Conservation (phyloP, 768 basidiomycete genomes). For the Auriscalpium vulgare region DNA sequence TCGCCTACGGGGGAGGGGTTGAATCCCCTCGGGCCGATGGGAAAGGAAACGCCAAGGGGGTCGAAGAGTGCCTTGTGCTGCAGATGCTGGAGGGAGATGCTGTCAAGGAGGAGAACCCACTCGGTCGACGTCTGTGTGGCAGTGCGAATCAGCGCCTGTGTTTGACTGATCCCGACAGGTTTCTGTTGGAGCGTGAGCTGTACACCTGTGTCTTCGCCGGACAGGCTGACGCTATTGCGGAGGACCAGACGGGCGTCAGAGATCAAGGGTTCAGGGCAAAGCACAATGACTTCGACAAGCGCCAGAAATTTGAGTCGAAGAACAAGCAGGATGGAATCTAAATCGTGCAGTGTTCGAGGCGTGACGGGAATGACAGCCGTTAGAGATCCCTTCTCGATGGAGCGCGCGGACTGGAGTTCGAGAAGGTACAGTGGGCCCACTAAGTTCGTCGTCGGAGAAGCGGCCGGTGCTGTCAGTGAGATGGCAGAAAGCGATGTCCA, state of each 20-base stretch:
- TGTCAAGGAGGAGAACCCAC: slow-evolving; percentile 10
- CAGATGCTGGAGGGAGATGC: slow-evolving; percentile 4
- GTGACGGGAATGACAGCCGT: slow-evolving; percentile 6
- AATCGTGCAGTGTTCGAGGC: background rate
- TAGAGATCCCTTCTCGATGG: slow-evolving; percentile 1
- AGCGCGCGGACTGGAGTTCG: slow-evolving; percentile 8
- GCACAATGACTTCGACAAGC: slow-evolving; percentile 6
- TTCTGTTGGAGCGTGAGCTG: slow-evolving; percentile 7
- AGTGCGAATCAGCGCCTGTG: slow-evolving; percentile 1
- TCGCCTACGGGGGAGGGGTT: background rate
- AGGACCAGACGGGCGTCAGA: slow-evolving; percentile 6
- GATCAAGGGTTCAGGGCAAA: slow-evolving; percentile 12
- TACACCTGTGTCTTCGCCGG: background rate
- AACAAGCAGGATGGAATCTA: background rate
- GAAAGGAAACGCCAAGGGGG: slow-evolving; percentile 12
- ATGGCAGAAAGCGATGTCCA: background rate
- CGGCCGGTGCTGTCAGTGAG: background rate
- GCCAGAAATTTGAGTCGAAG: background rate
- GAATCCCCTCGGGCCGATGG: slow-evolving; percentile 11
- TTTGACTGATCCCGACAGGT: background rate
- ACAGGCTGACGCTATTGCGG: slow-evolving; percentile 1
- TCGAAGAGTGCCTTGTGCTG: slow-evolving; percentile 4
- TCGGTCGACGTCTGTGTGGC: slow-evolving; percentile 2
- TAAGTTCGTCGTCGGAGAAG: background rate
- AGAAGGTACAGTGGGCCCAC: slow-evolving; percentile 9